A percentile compares a stretch with the other conserved stretches of the same genome.
Evolutionary conservation across 768 basidiomycete genomes (phyloP).

Genomic region (Russula griseocarnosa): DNA sequence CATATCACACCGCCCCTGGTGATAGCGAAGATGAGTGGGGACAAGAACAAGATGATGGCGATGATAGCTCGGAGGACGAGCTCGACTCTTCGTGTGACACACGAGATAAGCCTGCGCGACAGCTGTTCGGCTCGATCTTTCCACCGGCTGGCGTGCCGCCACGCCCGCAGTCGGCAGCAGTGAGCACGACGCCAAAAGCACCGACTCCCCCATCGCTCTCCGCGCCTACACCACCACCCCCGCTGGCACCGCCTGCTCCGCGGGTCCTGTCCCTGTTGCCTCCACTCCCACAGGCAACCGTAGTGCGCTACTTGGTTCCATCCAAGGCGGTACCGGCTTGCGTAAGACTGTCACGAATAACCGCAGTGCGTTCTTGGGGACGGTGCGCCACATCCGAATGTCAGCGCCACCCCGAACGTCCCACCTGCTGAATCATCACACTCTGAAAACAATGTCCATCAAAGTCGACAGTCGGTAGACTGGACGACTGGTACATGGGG

Average conservation of each 20-base stretch:
- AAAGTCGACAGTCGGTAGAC: constrained; percentile 67
- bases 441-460: constrained; percentile 39
- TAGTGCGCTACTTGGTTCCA: constrained; percentile 68
- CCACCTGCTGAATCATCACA: constrained; percentile 40
- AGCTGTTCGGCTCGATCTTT: constrained; percentile 71
- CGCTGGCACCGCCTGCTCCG: constrained; percentile 34
- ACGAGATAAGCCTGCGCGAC: constrained; percentile 68
- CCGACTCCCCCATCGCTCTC: constrained; percentile 34
- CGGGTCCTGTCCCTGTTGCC: constrained; percentile 35
- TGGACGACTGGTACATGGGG: constrained; percentile 91
- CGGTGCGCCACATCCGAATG: constrained; percentile 62
- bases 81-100: constrained; percentile 57
- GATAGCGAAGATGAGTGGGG: constrained; percentile 80
- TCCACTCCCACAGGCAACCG: constrained; percentile 47
- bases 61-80: constrained; percentile 79
- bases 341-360: constrained; percentile 79
- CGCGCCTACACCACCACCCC: constrained; percentile 38
- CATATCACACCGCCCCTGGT: constrained; percentile 60
- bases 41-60: constrained; percentile 64
- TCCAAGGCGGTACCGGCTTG: constrained; percentile 70
- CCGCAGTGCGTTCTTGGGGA: constrained; percentile 81
- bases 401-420: constrained; percentile 45
- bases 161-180: constrained; percentile 47
- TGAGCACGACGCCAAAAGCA: constrained; percentile 23
- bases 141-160: constrained; percentile 38